phyloP scores from a whole-genome alignment of 257 asterid species.

The Solanum ahanhuiri region DNA sequence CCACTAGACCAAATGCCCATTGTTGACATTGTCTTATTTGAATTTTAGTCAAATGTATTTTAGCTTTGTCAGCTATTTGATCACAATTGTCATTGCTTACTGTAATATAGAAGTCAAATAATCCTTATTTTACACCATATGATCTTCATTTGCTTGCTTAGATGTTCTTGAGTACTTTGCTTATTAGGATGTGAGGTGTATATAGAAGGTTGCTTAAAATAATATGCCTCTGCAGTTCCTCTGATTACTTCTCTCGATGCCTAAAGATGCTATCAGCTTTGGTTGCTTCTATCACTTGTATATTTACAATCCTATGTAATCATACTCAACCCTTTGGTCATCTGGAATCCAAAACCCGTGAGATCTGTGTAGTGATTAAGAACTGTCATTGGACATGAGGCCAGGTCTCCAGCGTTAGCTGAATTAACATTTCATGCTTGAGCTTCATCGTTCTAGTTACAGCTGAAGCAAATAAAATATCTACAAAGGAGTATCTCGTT shows the following conservation, averaged over 20 bases:
- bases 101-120: background rate
- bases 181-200: background rate
- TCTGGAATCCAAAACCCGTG: background rate
- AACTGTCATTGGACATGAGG: background rate
- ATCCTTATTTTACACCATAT: background rate
- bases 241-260: background rate
- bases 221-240: background rate
- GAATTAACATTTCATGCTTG: background rate
- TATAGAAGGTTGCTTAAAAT: background rate
- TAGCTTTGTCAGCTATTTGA: background rate
- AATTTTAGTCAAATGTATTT: background rate
- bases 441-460: background rate
- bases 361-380: background rate
- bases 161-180: background rate
- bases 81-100: background rate
- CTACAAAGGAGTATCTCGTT: background rate
- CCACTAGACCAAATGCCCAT: constrained; percentile 43
- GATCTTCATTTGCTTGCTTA: background rate
- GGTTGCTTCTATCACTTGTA: background rate
- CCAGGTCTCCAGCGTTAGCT: background rate
- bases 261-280: background rate
- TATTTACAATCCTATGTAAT: background rate
- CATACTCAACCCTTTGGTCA: background rate
- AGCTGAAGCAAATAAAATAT: background rate
- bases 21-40: background rate